phyloP scores from a whole-genome alignment of 352 stramenopile species.

The Pythium grandisporangium region DNA sequence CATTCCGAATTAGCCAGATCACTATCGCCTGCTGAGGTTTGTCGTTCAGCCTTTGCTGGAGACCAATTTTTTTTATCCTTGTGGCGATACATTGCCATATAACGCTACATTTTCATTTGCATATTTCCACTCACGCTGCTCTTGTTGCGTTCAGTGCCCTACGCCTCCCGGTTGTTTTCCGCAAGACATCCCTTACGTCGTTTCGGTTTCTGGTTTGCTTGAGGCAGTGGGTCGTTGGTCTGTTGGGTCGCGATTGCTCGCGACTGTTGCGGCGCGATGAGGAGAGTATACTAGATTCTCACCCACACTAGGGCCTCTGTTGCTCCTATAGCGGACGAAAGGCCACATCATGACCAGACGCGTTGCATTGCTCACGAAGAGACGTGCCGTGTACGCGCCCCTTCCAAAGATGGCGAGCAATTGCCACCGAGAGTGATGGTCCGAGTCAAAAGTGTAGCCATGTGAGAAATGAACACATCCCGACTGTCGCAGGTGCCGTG shows the following conservation, averaged over 20 bases:
- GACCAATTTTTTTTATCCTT: conserved; percentile 41
- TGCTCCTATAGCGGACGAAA: no score
- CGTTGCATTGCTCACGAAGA: no score
- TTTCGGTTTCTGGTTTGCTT: background rate
- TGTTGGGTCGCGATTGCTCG: background rate
- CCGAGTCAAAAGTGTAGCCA: no score
- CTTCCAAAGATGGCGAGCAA: no score
- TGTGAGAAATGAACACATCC: no score
- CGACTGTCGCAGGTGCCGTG: no score
- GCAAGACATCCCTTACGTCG: no score
- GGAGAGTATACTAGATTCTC: no score
- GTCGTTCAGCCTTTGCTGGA: conserved; percentile 43
- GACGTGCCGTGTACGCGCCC: no score
- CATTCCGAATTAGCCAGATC: conserved; percentile 18
- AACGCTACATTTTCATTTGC: conserved; percentile 4
- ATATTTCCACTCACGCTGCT: background rate
- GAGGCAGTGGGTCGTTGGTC: background rate
- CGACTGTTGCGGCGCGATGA: background rate
- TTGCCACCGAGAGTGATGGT: no score
- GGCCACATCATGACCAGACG: no score
- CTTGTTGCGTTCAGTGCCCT: background rate
- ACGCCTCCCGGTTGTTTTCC: conserved; percentile 1
- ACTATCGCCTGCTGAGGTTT: conserved; percentile 54
- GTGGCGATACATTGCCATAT: conserved; percentile 51
- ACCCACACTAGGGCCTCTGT: no score